phyloP scores from a whole-genome alignment of 169 alveolate species.

The Plasmodium reichenowi region DNA sequence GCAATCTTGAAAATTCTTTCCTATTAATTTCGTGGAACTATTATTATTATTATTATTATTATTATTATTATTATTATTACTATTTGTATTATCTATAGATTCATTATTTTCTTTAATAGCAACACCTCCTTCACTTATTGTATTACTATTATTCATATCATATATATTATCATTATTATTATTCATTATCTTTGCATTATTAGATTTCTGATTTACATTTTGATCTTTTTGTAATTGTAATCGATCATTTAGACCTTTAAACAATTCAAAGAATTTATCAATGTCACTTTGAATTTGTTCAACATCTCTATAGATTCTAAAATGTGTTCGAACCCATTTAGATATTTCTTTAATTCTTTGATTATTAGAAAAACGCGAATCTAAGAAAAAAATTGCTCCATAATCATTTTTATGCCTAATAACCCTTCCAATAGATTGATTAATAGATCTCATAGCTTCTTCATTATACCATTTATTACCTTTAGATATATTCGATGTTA shows the following conservation, averaged over 20 bases:
- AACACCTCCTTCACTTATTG: background rate
- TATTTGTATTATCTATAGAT: background rate
- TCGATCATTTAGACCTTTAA: conserved; percentile 40
- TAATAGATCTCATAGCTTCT: conserved; percentile 95
- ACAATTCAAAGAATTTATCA: conserved; percentile 72
- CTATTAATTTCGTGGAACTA: conserved; percentile 6
- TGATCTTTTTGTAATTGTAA: background rate
- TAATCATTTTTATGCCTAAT: conserved; percentile 95
- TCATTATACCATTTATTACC: conserved; percentile 93
- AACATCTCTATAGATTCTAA: conserved; percentile 56
- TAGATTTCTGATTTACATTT: background rate
- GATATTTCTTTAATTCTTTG: conserved; percentile 87
- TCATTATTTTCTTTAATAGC: background rate
- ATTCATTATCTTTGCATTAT: background rate
- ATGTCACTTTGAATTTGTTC: conserved; percentile 76
- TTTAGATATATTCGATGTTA: conserved; percentile 16
- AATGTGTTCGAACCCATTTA: conserved; percentile 88
- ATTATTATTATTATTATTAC: too few species aligned
- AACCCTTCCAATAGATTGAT: conserved; percentile 97
- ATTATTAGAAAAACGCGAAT: conserved; percentile 87
- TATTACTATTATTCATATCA: background rate
- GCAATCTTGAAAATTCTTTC: conserved; percentile 76
- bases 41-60: too few species aligned
- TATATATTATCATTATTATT: background rate
- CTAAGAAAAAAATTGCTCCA: conserved; percentile 93